phyloP scores from a whole-genome alignment of 176 grass and related monocot genomes.

The Chrysopogon serrulatus region DNA sequence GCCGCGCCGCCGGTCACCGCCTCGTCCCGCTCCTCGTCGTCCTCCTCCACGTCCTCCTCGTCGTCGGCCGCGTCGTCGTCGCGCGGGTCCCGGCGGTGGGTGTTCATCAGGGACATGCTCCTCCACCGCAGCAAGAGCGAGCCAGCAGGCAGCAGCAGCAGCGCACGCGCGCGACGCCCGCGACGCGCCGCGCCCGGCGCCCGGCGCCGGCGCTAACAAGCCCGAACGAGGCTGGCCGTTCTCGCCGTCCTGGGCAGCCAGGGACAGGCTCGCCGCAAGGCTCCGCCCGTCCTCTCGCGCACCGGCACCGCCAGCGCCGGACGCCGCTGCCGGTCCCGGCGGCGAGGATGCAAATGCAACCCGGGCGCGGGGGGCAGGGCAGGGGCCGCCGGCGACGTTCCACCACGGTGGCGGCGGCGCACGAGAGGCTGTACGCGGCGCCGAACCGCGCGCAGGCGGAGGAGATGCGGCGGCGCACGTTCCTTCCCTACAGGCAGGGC shows the following conservation, averaged over 20 bases:
- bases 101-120: constrained; percentile 88
- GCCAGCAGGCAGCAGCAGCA: constrained; percentile 15
- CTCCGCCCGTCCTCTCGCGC: constrained; percentile 13
- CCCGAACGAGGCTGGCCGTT: constrained; percentile 67
- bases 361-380: background rate
- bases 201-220: constrained; percentile 5
- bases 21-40: constrained; percentile 47
- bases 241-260: constrained; percentile 52
- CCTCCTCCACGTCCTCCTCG: constrained; percentile 43
- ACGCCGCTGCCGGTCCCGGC: background rate
- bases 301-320: background rate
- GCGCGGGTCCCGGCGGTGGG: constrained; percentile 71
- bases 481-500: constrained; percentile 92
- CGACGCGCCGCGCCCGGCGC: too few relatives aligned
- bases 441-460: constrained; percentile 80
- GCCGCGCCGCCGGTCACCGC: constrained; percentile 45
- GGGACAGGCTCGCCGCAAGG: constrained; percentile 42
- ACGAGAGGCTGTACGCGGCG: constrained; percentile 87
- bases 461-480: constrained; percentile 93
- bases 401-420: constrained; percentile 48
- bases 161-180: constrained; percentile 25
- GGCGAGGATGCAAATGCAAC: constrained; percentile 9
- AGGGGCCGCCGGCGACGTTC: constrained; percentile 20
- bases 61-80: constrained; percentile 33
- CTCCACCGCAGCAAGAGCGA: constrained; percentile 98